Conservation (phyloP, 768 basidiomycete genomes). For the Myochromella boudieri region DNA sequence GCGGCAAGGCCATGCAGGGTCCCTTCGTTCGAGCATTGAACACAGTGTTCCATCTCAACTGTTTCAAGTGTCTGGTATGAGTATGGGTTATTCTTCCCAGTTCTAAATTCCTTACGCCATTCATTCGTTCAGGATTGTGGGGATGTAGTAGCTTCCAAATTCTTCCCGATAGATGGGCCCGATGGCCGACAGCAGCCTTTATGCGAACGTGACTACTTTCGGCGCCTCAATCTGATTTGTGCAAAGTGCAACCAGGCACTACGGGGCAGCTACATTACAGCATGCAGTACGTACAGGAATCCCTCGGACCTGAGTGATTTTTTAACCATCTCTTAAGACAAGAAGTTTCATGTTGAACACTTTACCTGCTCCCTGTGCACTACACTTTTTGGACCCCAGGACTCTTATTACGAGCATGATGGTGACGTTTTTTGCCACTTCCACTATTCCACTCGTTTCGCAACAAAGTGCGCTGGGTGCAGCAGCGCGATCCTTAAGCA, state of each 20-base stretch:
- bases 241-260: slow-evolving; percentile 93
- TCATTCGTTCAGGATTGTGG: slow-evolving; percentile 77
- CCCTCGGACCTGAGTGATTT: slow-evolving; percentile 10
- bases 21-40: slow-evolving; percentile 95
- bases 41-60: slow-evolving; percentile 93
- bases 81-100: slow-evolving; percentile 11
- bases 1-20: slow-evolving; percentile 84
- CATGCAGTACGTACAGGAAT: slow-evolving; percentile 70
- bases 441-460: slow-evolving; percentile 98
- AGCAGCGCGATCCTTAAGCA: slow-evolving; percentile 97
- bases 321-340: slow-evolving; percentile 52
- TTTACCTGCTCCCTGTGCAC: slow-evolving; percentile 98
- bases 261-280: slow-evolving; percentile 97
- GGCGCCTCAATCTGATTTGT: slow-evolving; percentile 93
- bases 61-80: slow-evolving; percentile 96
- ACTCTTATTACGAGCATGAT: slow-evolving; percentile 98
- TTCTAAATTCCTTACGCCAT: background rate
- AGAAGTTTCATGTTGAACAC: slow-evolving; percentile 99
- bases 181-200: slow-evolving; percentile 89
- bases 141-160: slow-evolving; percentile 95
- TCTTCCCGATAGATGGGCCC: slow-evolving; percentile 95
- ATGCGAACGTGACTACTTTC: slow-evolving; percentile 99
- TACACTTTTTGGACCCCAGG: slow-evolving; percentile 94
- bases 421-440: slow-evolving; percentile 99
- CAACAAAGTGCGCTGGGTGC: slow-evolving; percentile 98